Evolutionary conservation across 305 asterid species (phyloP).

Genomic region (Solanum chacoense): DNA sequence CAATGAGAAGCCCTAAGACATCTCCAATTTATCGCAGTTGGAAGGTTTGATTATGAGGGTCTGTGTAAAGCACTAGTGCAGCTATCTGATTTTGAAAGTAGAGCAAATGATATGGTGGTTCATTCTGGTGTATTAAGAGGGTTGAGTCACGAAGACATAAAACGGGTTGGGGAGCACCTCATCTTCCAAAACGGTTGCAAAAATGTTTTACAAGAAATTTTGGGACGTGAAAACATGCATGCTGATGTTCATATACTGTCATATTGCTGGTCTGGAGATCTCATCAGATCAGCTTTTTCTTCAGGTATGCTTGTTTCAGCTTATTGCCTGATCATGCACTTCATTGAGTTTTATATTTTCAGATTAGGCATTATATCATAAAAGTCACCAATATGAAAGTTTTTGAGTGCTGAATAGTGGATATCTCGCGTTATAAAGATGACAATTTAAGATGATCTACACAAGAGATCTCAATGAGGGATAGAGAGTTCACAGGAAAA

Average conservation of each 20-base stretch:
- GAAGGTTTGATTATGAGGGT: conserved; percentile 39
- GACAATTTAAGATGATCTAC: background rate
- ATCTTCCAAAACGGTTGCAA: conserved; percentile 52
- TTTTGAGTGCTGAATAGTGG: background rate
- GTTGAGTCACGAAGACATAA: conserved; percentile 34
- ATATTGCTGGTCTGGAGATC: conserved; percentile 57
- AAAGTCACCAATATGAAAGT: background rate
- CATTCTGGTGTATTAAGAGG: conserved; percentile 44
- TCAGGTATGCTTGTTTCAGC: conserved; percentile 34
- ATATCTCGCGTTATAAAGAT: background rate
- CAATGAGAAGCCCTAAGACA: background rate
- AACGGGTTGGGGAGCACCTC: conserved; percentile 44
- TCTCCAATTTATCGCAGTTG: conserved; percentile 18
- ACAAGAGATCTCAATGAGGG: background rate
- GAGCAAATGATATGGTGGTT: conserved; percentile 39
- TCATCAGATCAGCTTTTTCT: conserved; percentile 41
- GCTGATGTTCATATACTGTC: conserved; percentile 44
- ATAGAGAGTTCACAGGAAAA: background rate
- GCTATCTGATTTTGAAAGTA: conserved; percentile 46
- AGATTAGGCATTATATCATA: background rate
- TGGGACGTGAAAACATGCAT: conserved; percentile 12
- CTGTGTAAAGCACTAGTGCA: conserved; percentile 43
- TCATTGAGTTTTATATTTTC: background rate
- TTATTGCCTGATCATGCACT: background rate
- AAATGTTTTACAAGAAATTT: conserved; percentile 27